These are phyloP conservation scores for Eucalyptus viminalis DNA, from an alignment of 345 rosid genomes.

Conservation along the genomic window DNA sequence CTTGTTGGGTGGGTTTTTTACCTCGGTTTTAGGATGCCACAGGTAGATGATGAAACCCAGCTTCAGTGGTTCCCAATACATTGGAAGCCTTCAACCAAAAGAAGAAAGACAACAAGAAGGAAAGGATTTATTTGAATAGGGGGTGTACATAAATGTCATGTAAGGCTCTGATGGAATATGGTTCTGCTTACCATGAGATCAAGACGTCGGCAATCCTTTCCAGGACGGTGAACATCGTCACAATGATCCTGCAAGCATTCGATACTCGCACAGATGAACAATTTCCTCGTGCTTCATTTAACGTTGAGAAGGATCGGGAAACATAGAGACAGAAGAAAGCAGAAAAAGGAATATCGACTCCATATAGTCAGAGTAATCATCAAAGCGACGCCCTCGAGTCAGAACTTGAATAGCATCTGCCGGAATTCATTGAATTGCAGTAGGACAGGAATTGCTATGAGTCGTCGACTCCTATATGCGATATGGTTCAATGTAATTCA, in stretches of 20 bases:
- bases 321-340: not conserved
- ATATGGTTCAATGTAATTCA: not conserved
- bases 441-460: not conserved
- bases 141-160: not conserved
- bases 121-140: not conserved
- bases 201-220: conserved; percentile 58
- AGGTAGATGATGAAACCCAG: conserved; percentile 61
- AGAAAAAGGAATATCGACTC: not conserved
- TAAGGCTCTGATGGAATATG: not conserved
- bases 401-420: not conserved
- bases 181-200: conserved; percentile 50
- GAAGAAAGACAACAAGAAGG: not conserved
- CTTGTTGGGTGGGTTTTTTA: not conserved
- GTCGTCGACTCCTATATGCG: not conserved
- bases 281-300: too few relatives aligned
- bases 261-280: not conserved
- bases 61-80: conserved; percentile 67
- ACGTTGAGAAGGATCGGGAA: not conserved
- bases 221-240: conserved; percentile 52
- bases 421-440: not conserved
- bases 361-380: not conserved
- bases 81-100: conserved; percentile 46
- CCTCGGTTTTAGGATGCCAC: conserved; percentile 89
- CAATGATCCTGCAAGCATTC: conserved; percentile 51
- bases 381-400: not conserved